These are phyloP conservation scores for Cerrena zonata DNA, from an alignment of 1,284 basidiomycete genomes.

Conservation along the genomic window DNA sequence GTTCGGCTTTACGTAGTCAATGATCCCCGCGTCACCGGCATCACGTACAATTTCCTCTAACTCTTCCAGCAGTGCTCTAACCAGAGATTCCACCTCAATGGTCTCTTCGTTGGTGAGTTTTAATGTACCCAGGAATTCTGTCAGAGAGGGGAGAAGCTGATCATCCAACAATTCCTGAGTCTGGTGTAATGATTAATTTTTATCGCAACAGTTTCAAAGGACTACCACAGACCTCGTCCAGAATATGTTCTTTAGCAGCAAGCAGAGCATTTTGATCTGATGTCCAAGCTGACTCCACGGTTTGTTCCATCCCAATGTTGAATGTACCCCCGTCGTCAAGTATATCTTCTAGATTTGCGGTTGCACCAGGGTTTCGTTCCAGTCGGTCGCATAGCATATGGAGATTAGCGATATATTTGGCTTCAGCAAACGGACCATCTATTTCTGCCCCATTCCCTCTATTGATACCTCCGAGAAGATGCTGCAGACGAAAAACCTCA, in stretches of 20 bases:
- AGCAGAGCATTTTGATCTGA: slow-evolving; percentile 20
- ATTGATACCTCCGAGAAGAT: no score
- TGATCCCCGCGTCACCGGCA: slow-evolving; percentile 10
- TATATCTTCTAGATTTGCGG: background rate
- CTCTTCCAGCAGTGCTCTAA: slow-evolving; percentile 24
- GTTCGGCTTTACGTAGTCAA: background rate
- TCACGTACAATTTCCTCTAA: slow-evolving; percentile 25
- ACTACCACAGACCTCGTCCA: slow-evolving; percentile 17
- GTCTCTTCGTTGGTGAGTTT: background rate
- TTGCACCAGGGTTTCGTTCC: background rate
- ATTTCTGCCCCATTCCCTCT: slow-evolving; percentile 1
- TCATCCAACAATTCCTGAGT: slow-evolving; percentile 10
- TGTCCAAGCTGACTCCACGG: slow-evolving; percentile 19
- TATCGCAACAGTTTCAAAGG: background rate
- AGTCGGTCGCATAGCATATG: background rate
- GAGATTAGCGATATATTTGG: background rate
- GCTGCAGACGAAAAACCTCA: slow-evolving; percentile 4
- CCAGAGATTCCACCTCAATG: slow-evolving; percentile 19
- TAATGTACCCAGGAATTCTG: slow-evolving; percentile 8
- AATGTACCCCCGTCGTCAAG: background rate
- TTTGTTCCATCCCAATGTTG: slow-evolving; percentile 13
- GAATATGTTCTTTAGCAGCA: slow-evolving; percentile 13
- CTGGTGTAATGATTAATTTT: slow-evolving; percentile 8
- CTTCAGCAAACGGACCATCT: background rate
- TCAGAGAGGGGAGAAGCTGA: slow-evolving; percentile 13